Conservation (phyloP, 2,329 filamentous ascomycete genomes). For the Magnaporthales sp. region DNA sequence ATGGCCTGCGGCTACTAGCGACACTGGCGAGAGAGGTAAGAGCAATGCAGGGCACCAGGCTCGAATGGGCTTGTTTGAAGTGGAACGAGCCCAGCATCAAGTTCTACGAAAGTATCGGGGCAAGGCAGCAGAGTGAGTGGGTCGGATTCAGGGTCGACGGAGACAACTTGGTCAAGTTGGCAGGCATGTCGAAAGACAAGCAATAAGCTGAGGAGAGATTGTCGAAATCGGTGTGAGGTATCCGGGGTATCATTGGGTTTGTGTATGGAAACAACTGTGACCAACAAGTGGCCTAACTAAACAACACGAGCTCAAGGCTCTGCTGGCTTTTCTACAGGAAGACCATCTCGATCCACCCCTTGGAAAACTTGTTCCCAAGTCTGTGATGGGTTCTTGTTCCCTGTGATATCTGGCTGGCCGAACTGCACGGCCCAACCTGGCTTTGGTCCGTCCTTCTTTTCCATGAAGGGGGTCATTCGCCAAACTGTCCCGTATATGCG, state of each 20-base stretch:
- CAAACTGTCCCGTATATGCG: background rate
- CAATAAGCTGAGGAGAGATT: background rate
- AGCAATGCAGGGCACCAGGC: conserved; percentile 59
- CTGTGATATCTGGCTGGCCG: background rate
- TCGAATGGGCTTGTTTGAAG: conserved; percentile 88
- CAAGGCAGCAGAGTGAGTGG: conserved; percentile 61
- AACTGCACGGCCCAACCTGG: background rate
- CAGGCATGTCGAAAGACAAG: conserved; percentile 28
- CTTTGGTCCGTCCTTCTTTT: background rate
- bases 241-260: background rate
- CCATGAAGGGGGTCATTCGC: background rate
- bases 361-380: background rate
- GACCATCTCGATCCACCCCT: background rate
- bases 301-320: background rate
- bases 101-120: conserved; percentile 72
- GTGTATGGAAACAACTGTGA: background rate
- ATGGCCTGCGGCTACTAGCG: conserved; percentile 67
- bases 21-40: conserved; percentile 73
- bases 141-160: conserved; percentile 67
- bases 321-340: background rate
- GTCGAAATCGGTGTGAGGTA: background rate
- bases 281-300: background rate
- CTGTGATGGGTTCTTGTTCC: background rate
- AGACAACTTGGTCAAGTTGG: conserved; percentile 53
- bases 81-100: conserved; percentile 88